Evolutionary conservation across 192 early-diverging fungal species (phyloP), one percentile per base, ranked within the genome.

Genomic region (Entophlyctis luteolus): DNA sequence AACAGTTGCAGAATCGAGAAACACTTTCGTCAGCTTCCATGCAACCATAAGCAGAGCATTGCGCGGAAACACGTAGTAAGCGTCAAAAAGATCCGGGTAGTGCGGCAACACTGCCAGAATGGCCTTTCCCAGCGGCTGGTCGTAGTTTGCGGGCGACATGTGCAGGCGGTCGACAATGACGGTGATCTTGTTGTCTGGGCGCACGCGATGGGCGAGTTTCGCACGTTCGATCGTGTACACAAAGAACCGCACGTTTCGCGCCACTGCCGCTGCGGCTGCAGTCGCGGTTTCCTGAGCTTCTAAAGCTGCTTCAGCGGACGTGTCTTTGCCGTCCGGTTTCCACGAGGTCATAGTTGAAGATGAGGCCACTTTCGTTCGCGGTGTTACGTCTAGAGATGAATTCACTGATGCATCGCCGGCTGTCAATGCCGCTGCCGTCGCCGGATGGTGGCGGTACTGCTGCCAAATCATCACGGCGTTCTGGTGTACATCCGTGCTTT

Each of bases 41-140:
- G 70, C 72, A 48, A 72, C 65, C 42, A 69, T 63, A 42, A 73
- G 47, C 31, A 73, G 22, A 10, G 59, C 58, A 34, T 53, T 73
- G 22, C 60, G 70, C 22, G 72, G 72, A 34, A 73, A 73, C 22
- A 73, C 42, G 48, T 58, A 73, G 25, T 73, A 54, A n/a, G 33
- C 29, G 25, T 59, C 67, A 47, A 73, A 59, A 25, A 46, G 56
- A 18, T 70, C 65, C 14, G 72, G 72, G 37, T 68, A 73, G 50
- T 72, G 59, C 49, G 42, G 68, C 46, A 73, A 42, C 23, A 53
- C 55, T 16, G 31, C 35, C 20, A 73, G n/a, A 23, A 73, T 72
- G 22, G 66, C 49, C 31, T 62, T 57, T 12, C 73, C 50, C 4
- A 73, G 59, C 6, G 72, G 65, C 25, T 72, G 56, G 38, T 73